Evolutionary conservation across 306 rosid species (phyloP).

Genomic region (Macrotyloma uniflorum): DNA sequence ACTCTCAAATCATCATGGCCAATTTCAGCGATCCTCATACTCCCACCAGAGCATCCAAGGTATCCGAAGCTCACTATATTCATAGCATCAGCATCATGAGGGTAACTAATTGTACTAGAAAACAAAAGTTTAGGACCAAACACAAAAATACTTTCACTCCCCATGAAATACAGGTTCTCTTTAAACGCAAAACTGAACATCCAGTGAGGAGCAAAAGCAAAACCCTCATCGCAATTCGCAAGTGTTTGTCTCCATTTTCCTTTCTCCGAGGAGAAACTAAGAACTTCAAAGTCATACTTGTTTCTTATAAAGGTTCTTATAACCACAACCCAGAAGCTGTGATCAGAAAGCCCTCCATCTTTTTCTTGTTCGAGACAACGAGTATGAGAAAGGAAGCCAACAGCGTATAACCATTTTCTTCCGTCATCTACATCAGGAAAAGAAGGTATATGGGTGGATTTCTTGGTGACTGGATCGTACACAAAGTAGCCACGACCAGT

Average conservation of each 20-base stretch:
- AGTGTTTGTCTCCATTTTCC: background rate
- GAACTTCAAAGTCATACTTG: background rate
- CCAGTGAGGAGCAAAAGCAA: conserved; percentile 1
- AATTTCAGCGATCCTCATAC: background rate
- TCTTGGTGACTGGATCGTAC: background rate
- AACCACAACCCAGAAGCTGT: background rate
- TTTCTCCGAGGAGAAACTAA: background rate
- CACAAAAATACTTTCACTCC: background rate
- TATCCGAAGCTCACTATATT: background rate
- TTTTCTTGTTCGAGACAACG: background rate
- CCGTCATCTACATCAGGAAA: background rate
- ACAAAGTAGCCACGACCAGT: background rate
- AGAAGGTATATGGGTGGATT: background rate
- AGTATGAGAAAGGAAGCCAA: background rate
- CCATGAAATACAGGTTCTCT: background rate
- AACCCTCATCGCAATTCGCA: background rate
- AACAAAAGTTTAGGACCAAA: background rate
- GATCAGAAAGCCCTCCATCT: background rate
- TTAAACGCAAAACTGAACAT: background rate
- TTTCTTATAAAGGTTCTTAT: background rate
- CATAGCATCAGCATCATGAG: background rate
- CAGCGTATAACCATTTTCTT: background rate
- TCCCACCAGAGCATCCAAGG: background rate
- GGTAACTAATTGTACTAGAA: background rate
- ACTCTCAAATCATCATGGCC: background rate